Conservation (phyloP, 495 filamentous ascomycete species). For the Annulohypoxylon nitens region DNA sequence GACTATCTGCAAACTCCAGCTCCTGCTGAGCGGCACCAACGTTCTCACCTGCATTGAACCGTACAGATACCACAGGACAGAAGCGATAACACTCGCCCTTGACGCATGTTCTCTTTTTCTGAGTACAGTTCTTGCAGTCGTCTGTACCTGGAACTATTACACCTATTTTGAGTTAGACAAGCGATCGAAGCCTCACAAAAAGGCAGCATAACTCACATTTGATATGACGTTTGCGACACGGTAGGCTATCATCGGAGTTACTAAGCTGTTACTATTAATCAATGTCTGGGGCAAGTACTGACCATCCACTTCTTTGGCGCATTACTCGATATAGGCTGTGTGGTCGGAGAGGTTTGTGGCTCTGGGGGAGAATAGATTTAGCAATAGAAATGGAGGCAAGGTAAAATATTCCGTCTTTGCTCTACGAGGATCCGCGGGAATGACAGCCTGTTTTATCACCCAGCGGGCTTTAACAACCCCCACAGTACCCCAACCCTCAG, state of each 20-base stretch:
- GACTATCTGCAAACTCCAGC: not conserved
- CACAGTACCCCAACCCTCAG: not conserved
- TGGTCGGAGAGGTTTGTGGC: not conserved
- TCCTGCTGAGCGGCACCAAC: not conserved
- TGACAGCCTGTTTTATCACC: not conserved
- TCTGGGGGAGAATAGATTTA: not conserved
- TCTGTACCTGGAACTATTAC: not conserved
- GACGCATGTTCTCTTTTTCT: not conserved
- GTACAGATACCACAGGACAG: not conserved
- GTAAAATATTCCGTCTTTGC: not conserved
- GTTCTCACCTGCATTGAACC: not conserved
- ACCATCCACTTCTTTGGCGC: conserved; percentile 3
- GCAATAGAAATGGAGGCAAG: not conserved
- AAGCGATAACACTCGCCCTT: not conserved
- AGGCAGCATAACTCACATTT: not conserved
- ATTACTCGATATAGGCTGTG: conserved; percentile 1
- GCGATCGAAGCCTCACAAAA: not conserved
- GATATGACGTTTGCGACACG: not conserved
- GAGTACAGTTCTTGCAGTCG: conserved; percentile 2
- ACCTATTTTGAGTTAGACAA: not conserved
- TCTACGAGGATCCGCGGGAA: not conserved
- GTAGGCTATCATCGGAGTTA: not conserved
- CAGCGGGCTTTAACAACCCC: not conserved
- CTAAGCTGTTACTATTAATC: not conserved
- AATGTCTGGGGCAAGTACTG: not conserved